phyloP scores from a whole-genome alignment of 2,329 filamentous ascomycete species.

The Aspergillus costaricaensis region DNA sequence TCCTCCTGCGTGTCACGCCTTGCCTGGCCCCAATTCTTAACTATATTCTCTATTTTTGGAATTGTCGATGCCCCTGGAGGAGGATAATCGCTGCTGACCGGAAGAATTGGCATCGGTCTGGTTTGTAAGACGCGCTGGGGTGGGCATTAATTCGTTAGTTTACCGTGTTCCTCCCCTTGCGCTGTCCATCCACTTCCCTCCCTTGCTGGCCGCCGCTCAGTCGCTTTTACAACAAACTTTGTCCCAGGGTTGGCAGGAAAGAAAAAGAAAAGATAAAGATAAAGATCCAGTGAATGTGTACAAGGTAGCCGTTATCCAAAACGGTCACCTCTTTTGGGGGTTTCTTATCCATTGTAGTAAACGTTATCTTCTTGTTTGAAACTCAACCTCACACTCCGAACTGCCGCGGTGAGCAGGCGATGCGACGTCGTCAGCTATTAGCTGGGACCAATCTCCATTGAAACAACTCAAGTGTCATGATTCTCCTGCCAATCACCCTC shows the following conservation, averaged over 20 bases:
- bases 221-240: background rate
- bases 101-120: slow-evolving; percentile 6
- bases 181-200: slow-evolving; percentile 5
- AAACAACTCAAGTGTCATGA: slow-evolving; percentile 24
- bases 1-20: slow-evolving; percentile 17
- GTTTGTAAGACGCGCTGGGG: slow-evolving; percentile 19
- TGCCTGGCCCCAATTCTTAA: slow-evolving; percentile 15
- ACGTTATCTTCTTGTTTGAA: too few species aligned
- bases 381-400: too few species aligned
- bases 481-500: slow-evolving; percentile 13
- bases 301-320: too few species aligned
- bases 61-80: slow-evolving; percentile 3
- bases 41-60: slow-evolving; percentile 16
- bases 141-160: slow-evolving; percentile 11
- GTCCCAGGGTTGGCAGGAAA: background rate
- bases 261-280: background rate
- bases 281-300: too few species aligned
- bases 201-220: background rate
- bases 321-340: too few species aligned
- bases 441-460: slow-evolving; percentile 20
- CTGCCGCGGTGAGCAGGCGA: slow-evolving; percentile 1
- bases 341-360: too few species aligned
- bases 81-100: slow-evolving; percentile 3
- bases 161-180: slow-evolving; percentile 7
- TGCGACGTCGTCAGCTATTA: slow-evolving; percentile 17